Evolutionary conservation across 768 basidiomycete genomes (phyloP), one percentile per base, ranked within the genome.

Genomic region (Kwoniella sp.): DNA sequence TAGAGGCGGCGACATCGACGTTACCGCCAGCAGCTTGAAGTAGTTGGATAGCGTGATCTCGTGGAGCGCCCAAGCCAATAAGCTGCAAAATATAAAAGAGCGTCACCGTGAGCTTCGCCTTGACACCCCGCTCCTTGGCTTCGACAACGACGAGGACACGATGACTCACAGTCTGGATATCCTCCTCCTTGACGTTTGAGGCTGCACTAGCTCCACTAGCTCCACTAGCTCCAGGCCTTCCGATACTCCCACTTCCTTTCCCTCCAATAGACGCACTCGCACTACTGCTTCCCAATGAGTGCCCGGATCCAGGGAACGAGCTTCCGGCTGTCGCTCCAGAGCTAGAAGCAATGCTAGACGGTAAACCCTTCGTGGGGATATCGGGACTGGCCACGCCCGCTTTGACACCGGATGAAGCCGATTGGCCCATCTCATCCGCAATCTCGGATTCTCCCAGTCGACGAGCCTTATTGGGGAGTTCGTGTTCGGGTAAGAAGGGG

Each of bases 401-500:
- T 48, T 59, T 60, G 3, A 63, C 36, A 19, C 72, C 72, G 30
- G 63, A 59, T 21, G 51, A 64, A 1, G 77, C 72, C 5, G 74
- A 67, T 1, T 71, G 67, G 1, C 60, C 73, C 46, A 66, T 64
- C 63, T 79, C 80, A 25, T 78, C 74, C 0, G 77, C 73, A 19
- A 76, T 74, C 17, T 75, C 68, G 37, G 80, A 80, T 50, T 78
- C 79, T 1, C 70, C 77, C 19, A 54, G 30, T 22, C 68, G 54
- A 2, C 68, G 85, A 4, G 88, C 90, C 73, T 89, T 89, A 10
- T 88, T 88, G 0, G 94, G 95, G 3, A 99, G 84, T 80, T 97
- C 91, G 79, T 99, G 96, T 81, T 99, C 96, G 1, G 91, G 79
- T 3, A 99, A 83, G 83, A 99, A 99, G 19, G 81, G 80, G 9